Evolutionary conservation across 1,139 yeast species (phyloP).

Genomic region (Pichia sp.): DNA sequence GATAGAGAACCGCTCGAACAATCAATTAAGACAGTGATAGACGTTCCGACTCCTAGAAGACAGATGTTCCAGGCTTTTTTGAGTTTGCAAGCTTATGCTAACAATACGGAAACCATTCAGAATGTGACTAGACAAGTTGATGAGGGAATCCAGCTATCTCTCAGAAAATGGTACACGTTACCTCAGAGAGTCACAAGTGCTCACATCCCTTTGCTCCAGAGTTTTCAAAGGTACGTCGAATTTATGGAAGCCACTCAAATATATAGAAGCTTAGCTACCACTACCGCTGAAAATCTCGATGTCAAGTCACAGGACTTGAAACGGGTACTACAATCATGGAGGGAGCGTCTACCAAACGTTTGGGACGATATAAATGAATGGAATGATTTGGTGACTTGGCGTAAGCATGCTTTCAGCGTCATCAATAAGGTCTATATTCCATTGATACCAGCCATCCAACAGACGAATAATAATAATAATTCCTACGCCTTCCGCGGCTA

Average conservation of each 20-base stretch:
- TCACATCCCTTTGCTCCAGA: slow-evolving; percentile 84
- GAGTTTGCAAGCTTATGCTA: slow-evolving; percentile 89
- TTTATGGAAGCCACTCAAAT: slow-evolving; percentile 97
- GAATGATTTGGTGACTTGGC: slow-evolving; percentile 98
- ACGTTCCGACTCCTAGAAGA: slow-evolving; percentile 95
- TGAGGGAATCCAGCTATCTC: slow-evolving; percentile 90
- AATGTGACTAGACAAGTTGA: slow-evolving; percentile 85
- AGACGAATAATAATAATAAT: slow-evolving; percentile 59
- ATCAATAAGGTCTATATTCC: slow-evolving; percentile 94
- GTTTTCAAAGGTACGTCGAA: slow-evolving; percentile 96
- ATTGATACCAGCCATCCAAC: slow-evolving; percentile 78
- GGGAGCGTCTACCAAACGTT: slow-evolving; percentile 89
- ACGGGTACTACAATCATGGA: slow-evolving; percentile 94
- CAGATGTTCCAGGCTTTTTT: slow-evolving; percentile 93
- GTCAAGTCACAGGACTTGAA: slow-evolving; percentile 90
- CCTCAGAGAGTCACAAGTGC: slow-evolving; percentile 76
- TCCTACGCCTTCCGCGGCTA: slow-evolving; percentile 96
- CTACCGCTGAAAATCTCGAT: slow-evolving; percentile 89
- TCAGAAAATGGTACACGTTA: slow-evolving; percentile 89
- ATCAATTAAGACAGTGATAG: slow-evolving; percentile 94
- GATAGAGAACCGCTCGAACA: slow-evolving; percentile 93
- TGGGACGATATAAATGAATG: slow-evolving; percentile 98
- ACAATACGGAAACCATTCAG: slow-evolving; percentile 72
- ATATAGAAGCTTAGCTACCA: slow-evolving; percentile 79
- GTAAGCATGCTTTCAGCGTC: slow-evolving; percentile 98